These are phyloP conservation scores for Pythium aquatile DNA, from an alignment of 352 stramenopile genomes.

Conservation along the genomic window DNA sequence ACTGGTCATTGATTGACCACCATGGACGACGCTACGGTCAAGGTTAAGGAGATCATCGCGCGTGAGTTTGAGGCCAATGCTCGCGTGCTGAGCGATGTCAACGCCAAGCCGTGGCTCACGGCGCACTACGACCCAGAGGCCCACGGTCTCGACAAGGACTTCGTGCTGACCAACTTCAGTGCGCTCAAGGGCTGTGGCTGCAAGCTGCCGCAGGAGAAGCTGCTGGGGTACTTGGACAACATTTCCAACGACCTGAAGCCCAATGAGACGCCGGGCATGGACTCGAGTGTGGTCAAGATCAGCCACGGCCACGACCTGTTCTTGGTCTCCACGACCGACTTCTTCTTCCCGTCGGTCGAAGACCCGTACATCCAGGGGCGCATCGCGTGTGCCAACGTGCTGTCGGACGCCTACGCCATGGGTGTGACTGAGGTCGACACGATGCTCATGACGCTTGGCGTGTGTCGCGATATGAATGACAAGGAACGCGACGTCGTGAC, in stretches of 20 bases:
- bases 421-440: conserved; percentile 93
- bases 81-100: neutral
- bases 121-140: conserved; percentile 52
- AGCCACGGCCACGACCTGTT: conserved; percentile 81
- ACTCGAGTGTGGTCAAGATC: conserved; percentile 91
- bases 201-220: conserved; percentile 93
- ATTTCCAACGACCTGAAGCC: conserved; percentile 90
- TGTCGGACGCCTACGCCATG: conserved; percentile 95
- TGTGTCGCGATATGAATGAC: conserved; percentile 91
- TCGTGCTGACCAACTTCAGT: conserved; percentile 83
- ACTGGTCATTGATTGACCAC: neutral
- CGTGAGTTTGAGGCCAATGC: conserved; percentile 44
- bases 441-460: conserved; percentile 94
- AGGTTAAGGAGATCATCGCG: conserved; percentile 59
- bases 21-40: conserved; percentile 53
- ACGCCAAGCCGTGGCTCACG: conserved; percentile 20
- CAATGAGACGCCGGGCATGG: conserved; percentile 89
- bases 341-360: conserved; percentile 95
- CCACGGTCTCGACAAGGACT: conserved; percentile 70
- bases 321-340: conserved; percentile 93
- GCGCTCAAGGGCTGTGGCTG: conserved; percentile 95
- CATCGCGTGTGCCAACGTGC: conserved; percentile 94
- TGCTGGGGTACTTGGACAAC: conserved; percentile 90
- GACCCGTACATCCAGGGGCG: conserved; percentile 92
- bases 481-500: conserved; percentile 92